Evolutionary conservation across 1,284 basidiomycete genomes (phyloP).

Genomic region (Inonotus obliquus): DNA sequence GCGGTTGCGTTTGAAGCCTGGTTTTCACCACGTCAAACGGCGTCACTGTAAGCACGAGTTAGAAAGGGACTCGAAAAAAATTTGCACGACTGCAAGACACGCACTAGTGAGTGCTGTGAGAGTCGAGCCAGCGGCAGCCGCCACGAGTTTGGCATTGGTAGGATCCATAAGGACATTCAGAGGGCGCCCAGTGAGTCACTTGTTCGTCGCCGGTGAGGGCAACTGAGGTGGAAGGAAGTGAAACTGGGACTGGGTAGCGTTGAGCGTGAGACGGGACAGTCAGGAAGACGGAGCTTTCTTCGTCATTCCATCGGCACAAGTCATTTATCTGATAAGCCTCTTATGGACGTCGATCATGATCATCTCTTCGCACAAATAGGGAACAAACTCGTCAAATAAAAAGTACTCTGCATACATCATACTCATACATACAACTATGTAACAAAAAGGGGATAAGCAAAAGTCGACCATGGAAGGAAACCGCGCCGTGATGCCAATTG

Average conservation of each 20-base stretch:
- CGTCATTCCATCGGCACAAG: constrained; percentile 1
- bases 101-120: constrained; percentile 80
- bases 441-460: background rate
- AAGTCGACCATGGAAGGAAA: background rate
- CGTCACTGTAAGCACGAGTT: constrained; percentile 60
- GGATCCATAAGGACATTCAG: constrained; percentile 49
- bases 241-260: background rate
- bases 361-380: background rate
- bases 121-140: constrained; percentile 76
- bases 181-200: background rate
- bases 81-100: constrained; percentile 25
- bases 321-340: background rate
- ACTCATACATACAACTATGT: background rate
- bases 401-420: background rate
- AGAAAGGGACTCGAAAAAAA: constrained; percentile 10
- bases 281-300: background rate
- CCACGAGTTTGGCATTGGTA: constrained; percentile 74
- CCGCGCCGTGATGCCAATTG: background rate
- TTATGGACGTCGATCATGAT: background rate
- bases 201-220: background rate
- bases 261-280: background rate
- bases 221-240: background rate
- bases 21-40: constrained; percentile 95
- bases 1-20: constrained; percentile 80
- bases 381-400: too few species aligned